These are phyloP conservation scores for Euphorbia peplus DNA, from an alignment of 345 rosid species.

Conservation along the genomic window DNA sequence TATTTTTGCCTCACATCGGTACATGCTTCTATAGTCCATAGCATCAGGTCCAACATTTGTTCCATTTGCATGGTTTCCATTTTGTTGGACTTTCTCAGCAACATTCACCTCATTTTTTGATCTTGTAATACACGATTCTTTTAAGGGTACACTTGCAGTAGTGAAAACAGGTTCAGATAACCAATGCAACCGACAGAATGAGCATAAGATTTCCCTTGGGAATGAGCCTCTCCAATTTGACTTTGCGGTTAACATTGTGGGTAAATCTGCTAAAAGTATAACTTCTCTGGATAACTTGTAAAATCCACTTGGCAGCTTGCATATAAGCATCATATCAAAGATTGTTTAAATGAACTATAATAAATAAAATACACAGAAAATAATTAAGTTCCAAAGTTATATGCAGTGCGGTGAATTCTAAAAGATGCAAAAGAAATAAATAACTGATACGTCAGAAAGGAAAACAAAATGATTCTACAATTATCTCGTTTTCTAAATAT, in stretches of 20 bases:
- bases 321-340: constrained; percentile 52
- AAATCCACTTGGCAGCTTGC: constrained; percentile 72
- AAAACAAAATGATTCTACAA: background rate
- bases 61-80: constrained; percentile 31
- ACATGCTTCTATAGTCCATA: constrained; percentile 31
- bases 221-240: constrained; percentile 81
- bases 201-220: constrained; percentile 70
- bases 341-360: constrained; percentile 14
- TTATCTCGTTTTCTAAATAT: too few relatives aligned
- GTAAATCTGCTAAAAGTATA: constrained; percentile 64
- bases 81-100: constrained; percentile 29
- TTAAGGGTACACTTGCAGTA: constrained; percentile 32
- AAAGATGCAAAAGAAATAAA: background rate
- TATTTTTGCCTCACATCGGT: constrained; percentile 66
- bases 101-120: constrained; percentile 52
- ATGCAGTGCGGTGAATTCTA: background rate
- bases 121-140: constrained; percentile 40
- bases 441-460: background rate
- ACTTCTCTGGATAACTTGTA: constrained; percentile 82
- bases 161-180: constrained; percentile 74
- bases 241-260: constrained; percentile 57
- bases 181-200: constrained; percentile 81
- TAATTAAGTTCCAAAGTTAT: background rate
- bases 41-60: constrained; percentile 24
- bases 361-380: constrained; percentile 5